Evolutionary conservation across 2,329 filamentous ascomycete species (phyloP).

Genomic region (Helotiales sp.): DNA sequence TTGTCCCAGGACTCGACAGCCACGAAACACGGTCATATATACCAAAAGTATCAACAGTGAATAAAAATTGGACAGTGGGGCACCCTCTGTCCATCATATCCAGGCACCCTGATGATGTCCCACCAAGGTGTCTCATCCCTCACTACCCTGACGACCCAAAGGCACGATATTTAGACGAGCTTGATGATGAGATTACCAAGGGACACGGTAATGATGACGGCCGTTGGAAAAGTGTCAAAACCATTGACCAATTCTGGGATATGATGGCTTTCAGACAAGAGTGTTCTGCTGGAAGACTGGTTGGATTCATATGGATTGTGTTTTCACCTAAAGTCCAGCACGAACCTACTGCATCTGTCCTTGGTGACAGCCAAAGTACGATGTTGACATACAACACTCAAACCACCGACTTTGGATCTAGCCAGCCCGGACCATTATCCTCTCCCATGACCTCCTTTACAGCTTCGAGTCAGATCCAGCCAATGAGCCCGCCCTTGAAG

Average conservation of each 20-base stretch:
- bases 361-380: conserved; percentile 24
- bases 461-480: conserved; percentile 20
- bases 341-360: conserved; percentile 9
- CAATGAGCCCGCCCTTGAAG: conserved; percentile 16
- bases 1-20: conserved; percentile 84
- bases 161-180: conserved; percentile 80
- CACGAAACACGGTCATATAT: conserved; percentile 79
- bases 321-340: conserved; percentile 46
- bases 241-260: conserved; percentile 94
- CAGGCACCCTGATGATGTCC: conserved; percentile 64
- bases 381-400: conserved; percentile 13
- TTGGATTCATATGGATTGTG: conserved; percentile 93
- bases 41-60: conserved; percentile 48
- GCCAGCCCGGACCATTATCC: conserved; percentile 23
- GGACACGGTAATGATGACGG: conserved; percentile 57
- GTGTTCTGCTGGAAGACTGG: conserved; percentile 87
- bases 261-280: conserved; percentile 97
- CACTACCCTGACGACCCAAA: conserved; percentile 96
- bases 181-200: conserved; percentile 78
- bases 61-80: conserved; percentile 61
- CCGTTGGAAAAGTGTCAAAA: conserved; percentile 80
- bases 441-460: conserved; percentile 26
- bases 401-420: conserved; percentile 6
- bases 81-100: conserved; percentile 68
- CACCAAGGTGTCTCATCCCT: conserved; percentile 82